Percentiles rank a stretch among this genome's conserved stretches.
phyloP scores from a whole-genome alignment of 2,329 filamentous ascomycete genomes.

The Fusarium concolor region DNA sequence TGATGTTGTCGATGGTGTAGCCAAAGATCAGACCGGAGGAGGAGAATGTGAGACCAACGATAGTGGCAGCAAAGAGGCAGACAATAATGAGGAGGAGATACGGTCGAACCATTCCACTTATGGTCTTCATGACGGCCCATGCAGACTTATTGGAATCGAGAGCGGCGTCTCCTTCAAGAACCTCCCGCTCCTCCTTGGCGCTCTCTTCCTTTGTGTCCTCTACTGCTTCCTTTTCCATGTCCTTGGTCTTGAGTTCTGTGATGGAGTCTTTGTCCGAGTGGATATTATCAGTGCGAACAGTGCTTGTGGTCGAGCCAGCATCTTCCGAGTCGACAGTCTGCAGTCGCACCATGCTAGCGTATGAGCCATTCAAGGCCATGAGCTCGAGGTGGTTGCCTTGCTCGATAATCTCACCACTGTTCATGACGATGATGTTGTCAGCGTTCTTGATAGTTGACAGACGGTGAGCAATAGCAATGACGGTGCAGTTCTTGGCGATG shows the following conservation, averaged over 20 bases:
- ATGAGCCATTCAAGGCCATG: constrained; percentile 62
- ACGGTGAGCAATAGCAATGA: constrained; percentile 74
- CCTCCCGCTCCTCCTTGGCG: constrained; percentile 48
- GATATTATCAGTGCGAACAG: constrained; percentile 57
- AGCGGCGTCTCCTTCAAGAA: constrained; percentile 50
- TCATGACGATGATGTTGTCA: constrained; percentile 75
- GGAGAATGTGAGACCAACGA: constrained; percentile 67
- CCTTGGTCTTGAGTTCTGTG: constrained; percentile 46
- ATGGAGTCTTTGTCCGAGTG: constrained; percentile 54
- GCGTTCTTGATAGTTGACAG: constrained; percentile 72
- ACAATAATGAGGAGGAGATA: constrained; percentile 54
- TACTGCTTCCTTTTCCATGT: constrained; percentile 54
- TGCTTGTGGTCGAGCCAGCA: constrained; percentile 48
- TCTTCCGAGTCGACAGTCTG: constrained; percentile 54
- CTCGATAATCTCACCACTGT: constrained; percentile 70
- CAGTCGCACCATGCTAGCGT: constrained; percentile 63
- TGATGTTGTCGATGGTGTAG: constrained; percentile 57
- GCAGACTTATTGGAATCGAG: constrained; percentile 56
- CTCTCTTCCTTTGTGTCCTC: constrained; percentile 52
- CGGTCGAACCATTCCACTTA: constrained; percentile 54
- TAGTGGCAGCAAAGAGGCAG: constrained; percentile 57
- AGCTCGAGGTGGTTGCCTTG: constrained; percentile 72
- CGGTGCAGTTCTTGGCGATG: constrained; percentile 66
- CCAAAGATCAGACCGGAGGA: constrained; percentile 65
- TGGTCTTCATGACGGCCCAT: constrained; percentile 54